Conservation (phyloP, 176 grass and related monocot species). For the Dendrocalamus sinicus region DNA sequence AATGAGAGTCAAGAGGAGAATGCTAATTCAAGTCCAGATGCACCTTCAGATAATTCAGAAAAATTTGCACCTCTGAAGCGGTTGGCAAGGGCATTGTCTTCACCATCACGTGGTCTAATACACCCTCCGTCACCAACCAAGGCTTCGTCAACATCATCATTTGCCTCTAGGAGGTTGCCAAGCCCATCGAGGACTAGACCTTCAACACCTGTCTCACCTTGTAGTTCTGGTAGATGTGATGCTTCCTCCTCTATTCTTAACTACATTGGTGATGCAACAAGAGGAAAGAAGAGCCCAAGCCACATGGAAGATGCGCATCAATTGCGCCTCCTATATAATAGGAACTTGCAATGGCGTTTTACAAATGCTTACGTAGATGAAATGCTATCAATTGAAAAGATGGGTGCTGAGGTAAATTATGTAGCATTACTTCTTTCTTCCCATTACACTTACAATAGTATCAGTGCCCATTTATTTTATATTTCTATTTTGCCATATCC, state of each 20-base stretch:
- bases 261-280: conserved; percentile 69
- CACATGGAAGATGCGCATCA: conserved; percentile 88
- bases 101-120: conserved; percentile 53
- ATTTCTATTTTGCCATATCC: conserved; percentile 11
- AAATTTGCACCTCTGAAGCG: conserved; percentile 54
- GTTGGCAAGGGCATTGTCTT: conserved; percentile 63
- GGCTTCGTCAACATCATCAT: conserved; percentile 45
- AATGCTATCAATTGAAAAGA: conserved; percentile 76
- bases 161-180: conserved; percentile 59
- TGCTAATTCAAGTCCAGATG: conserved; percentile 47
- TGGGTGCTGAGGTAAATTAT: conserved; percentile 76
- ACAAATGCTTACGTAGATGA: conserved; percentile 83
- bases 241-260: conserved; percentile 63
- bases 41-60: conserved; percentile 61
- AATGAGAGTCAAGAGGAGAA: conserved; percentile 60
- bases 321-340: conserved; percentile 77
- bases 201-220: conserved; percentile 78
- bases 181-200: conserved; percentile 81
- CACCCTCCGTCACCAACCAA: conserved; percentile 66
- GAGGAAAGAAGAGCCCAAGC: conserved; percentile 69
- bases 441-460: conserved; percentile 9
- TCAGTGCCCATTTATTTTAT: conserved; percentile 12
- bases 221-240: conserved; percentile 70
- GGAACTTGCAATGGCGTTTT: conserved; percentile 87
- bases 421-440: conserved; percentile 16